A percentile compares a stretch with the other conserved stretches of the same genome.
These are phyloP conservation scores for Aurantiochytrium sp. DNA, from an alignment of 108 stramenopile species.

Conservation along the genomic window DNA sequence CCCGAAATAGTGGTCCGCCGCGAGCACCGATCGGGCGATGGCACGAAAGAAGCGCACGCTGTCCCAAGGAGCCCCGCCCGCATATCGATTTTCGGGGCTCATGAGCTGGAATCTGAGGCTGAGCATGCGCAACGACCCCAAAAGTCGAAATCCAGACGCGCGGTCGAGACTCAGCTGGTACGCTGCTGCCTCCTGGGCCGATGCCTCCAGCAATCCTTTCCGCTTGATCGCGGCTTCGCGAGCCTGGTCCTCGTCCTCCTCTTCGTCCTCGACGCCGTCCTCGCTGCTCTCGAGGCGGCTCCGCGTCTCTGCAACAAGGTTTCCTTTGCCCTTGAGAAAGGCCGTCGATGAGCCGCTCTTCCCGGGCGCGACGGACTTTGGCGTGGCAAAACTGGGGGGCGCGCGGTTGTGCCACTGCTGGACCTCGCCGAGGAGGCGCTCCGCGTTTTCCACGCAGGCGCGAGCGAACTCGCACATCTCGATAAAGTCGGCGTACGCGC, in stretches of 20 bases:
- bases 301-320: too few species aligned
- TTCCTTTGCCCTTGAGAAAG: too few species aligned
- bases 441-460: not conserved
- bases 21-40: not conserved
- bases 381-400: too few species aligned
- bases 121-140: not conserved
- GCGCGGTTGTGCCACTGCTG: too few species aligned
- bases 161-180: not conserved
- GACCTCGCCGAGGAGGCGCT: not conserved
- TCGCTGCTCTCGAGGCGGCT: too few species aligned
- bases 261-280: too few species aligned
- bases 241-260: not conserved
- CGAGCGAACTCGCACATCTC: slow-evolving; percentile 5
- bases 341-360: too few species aligned
- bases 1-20: not conserved
- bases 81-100: not conserved
- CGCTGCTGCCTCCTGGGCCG: not conserved
- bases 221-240: too few species aligned
- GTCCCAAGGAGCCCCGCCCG: not conserved
- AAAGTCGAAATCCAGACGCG: not conserved
- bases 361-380: too few species aligned
- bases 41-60: not conserved
- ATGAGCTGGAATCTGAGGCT: not conserved
- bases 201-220: not conserved
- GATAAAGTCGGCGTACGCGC: not conserved